A percentile compares a stretch with the other conserved stretches of the same genome.
These are phyloP conservation scores for Colletotrichum echinochloae DNA, from an alignment of 2,329 filamentous ascomycete genomes.

Conservation along the genomic window DNA sequence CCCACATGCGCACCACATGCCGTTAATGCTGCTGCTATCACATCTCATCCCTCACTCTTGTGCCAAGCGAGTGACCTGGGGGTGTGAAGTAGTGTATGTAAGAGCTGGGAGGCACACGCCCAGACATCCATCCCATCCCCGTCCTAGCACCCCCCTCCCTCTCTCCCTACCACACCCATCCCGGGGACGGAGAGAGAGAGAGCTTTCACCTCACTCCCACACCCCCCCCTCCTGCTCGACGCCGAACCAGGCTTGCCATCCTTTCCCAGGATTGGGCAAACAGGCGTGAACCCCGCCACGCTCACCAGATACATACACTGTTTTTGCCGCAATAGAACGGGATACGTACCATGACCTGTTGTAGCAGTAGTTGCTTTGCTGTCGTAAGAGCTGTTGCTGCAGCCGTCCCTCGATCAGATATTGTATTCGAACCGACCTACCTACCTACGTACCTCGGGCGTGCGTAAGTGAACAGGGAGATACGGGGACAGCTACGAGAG, in stretches of 20 bases:
- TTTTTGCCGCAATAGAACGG: conserved; percentile 12
- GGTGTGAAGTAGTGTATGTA: conserved; percentile 6
- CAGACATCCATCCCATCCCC: conserved; percentile 25
- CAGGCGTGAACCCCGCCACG: conserved; percentile 37
- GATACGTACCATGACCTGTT: conserved; percentile 25
- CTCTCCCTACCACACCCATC: neutral
- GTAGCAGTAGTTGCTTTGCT: conserved; percentile 13
- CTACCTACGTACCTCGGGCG: neutral
- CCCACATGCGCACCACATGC: conserved; percentile 4
- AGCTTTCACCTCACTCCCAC: conserved; percentile 19
- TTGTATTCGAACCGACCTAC: neutral
- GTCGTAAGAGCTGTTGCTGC: conserved; percentile 14
- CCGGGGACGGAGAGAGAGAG: conserved; percentile 11
- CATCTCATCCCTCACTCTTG: conserved; percentile 38
- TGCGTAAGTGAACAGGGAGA: neutral
- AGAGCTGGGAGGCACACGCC: conserved; percentile 28
- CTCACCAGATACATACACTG: conserved; percentile 30
- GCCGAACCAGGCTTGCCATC: conserved; percentile 30
- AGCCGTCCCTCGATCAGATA: neutral
- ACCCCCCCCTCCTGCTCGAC: conserved; percentile 25
- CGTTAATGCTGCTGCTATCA: conserved; percentile 35
- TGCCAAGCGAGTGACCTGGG: conserved; percentile 35
- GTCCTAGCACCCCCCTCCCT: conserved; percentile 23
- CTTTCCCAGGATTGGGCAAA: conserved; percentile 41
- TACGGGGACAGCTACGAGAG: neutral